phyloP scores from a whole-genome alignment of 805 yeast genomes.

The Wickerhamiella hasegawae region DNA sequence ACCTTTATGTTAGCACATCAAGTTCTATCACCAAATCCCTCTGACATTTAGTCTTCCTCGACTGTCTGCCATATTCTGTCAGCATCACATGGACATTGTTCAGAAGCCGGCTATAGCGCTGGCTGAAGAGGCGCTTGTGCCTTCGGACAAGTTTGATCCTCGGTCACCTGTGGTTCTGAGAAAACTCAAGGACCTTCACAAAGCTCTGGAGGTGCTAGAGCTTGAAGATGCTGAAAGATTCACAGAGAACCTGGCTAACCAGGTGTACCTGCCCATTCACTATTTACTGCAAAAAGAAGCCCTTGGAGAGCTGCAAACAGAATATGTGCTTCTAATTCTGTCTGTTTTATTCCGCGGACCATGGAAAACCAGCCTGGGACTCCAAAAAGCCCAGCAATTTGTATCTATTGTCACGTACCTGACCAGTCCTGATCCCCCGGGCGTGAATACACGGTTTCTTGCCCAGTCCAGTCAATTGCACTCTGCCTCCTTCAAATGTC shows the following conservation, averaged over 20 bases:
- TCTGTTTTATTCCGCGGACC: slow-evolving; percentile 23
- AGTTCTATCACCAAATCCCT: too few species aligned
- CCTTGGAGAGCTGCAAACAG: slow-evolving; percentile 32
- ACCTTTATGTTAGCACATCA: too few species aligned
- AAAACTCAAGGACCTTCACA: not conserved
- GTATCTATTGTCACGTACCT: slow-evolving; percentile 15
- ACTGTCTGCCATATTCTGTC: too few species aligned
- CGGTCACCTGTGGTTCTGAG: slow-evolving; percentile 17
- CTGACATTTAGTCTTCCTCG: too few species aligned
- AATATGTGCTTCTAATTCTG: slow-evolving; percentile 30
- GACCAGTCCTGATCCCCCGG: slow-evolving; percentile 11
- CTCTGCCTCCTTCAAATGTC: slow-evolving; percentile 16
- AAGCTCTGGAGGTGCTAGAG: not conserved
- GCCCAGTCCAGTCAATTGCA: slow-evolving; percentile 11
- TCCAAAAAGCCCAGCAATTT: slow-evolving; percentile 15
- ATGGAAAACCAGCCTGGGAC: slow-evolving; percentile 9
- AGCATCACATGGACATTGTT: not conserved
- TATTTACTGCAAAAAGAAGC: slow-evolving; percentile 32
- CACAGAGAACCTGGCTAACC: slow-evolving; percentile 31
- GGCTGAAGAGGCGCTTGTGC: slow-evolving; percentile 1
- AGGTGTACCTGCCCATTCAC: slow-evolving; percentile 45
- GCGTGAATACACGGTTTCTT: slow-evolving; percentile 8
- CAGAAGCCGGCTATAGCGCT: not conserved
- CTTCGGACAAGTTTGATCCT: slow-evolving; percentile 12
- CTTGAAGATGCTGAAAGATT: not conserved